Evolutionary conservation across 2,329 filamentous ascomycete species (phyloP).

Genomic region (Byssoonygena ceratinophila): DNA sequence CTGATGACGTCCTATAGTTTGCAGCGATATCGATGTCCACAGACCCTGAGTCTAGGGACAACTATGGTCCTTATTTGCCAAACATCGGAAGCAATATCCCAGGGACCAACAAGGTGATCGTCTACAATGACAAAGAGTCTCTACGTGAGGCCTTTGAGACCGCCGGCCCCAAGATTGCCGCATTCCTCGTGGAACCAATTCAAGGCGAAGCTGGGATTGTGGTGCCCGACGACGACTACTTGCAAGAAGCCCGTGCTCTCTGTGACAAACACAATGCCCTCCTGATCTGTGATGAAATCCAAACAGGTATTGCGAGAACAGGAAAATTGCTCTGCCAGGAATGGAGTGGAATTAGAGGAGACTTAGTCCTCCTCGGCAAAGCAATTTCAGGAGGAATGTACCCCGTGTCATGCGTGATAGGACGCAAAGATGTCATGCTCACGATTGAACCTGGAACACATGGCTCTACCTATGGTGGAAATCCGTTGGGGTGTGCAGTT

Average conservation of each 20-base stretch:
- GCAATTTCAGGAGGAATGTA: slow-evolving; percentile 98
- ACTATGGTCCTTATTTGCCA: slow-evolving; percentile 93
- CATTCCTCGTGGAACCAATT: slow-evolving; percentile 91
- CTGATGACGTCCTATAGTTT: slow-evolving; percentile 48
- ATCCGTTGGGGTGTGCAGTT: slow-evolving; percentile 88
- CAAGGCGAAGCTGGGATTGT: slow-evolving; percentile 96
- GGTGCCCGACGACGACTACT: slow-evolving; percentile 82
- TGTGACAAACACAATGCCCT: slow-evolving; percentile 95
- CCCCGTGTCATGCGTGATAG: slow-evolving; percentile 88
- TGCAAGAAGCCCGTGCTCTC: slow-evolving; percentile 65
- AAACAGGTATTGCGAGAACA: slow-evolving; percentile 92
- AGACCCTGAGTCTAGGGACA: slow-evolving; percentile 87
- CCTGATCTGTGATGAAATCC: slow-evolving; percentile 95
- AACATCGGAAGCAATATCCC: slow-evolving; percentile 70
- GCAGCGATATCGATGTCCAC: slow-evolving; percentile 90
- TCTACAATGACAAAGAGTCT: slow-evolving; percentile 76
- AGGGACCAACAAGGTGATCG: slow-evolving; percentile 63
- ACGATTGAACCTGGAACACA: slow-evolving; percentile 94
- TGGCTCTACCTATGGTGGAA: slow-evolving; percentile 96
- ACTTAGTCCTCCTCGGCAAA: slow-evolving; percentile 90
- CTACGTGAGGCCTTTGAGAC: slow-evolving; percentile 67
- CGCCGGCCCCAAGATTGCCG: slow-evolving; percentile 76
- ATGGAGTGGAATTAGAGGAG: slow-evolving; percentile 91
- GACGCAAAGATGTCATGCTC: slow-evolving; percentile 83
- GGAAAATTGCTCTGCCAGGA: slow-evolving; percentile 88